Evolutionary conservation across 2,329 filamentous ascomycete species (phyloP), one percentile per base, ranked within the genome.

Genomic region (Cladosporium cucumerinum): DNA sequence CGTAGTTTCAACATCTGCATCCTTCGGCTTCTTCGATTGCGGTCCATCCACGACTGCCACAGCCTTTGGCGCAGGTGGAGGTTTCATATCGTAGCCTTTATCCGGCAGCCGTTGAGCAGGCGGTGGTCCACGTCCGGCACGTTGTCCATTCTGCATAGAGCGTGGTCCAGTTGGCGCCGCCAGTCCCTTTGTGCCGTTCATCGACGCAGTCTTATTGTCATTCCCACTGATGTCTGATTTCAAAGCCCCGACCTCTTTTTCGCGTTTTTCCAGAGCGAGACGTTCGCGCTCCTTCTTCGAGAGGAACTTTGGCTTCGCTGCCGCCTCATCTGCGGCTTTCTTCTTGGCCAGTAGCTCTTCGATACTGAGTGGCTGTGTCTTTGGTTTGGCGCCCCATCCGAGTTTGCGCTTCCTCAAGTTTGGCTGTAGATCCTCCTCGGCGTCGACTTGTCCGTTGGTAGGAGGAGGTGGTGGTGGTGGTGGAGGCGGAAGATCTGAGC

Each of bases 301-400:
- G 25, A 97, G 81, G 75, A 96, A 96, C 76, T 92, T 93, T 5
- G 93, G 93, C 82, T 95, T 97, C 63, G 91, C 86, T 11, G 92
- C 89, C 18, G 90, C 92, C 39, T 90, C 90, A 78, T 95, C 92
- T 30, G 91, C 89, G 67, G 91, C 92, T 74, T 90, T 91, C 82
- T 96, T 96, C 79, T 93, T 90, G 70, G 87, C 87, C 25, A 97
- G 79, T 5, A 97, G 85, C 71, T 96, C 91, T 77, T 97, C 93
- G 64, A 97, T 89, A 74, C 92, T 93, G 57, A 96, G 81, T 10
- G 90, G 90, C 72, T 72, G 78, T 68, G 69, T 79, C 79, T 66
- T 78, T 61, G 52, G 70, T 66, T 73, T 71, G 67, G 78, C 63
- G 14, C 81, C 82, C 82, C 82, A 85, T 70, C 84, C 84, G 60